Evolutionary conservation across 805 yeast species (phyloP).

Genomic region (Starmerella scarabaei): DNA sequence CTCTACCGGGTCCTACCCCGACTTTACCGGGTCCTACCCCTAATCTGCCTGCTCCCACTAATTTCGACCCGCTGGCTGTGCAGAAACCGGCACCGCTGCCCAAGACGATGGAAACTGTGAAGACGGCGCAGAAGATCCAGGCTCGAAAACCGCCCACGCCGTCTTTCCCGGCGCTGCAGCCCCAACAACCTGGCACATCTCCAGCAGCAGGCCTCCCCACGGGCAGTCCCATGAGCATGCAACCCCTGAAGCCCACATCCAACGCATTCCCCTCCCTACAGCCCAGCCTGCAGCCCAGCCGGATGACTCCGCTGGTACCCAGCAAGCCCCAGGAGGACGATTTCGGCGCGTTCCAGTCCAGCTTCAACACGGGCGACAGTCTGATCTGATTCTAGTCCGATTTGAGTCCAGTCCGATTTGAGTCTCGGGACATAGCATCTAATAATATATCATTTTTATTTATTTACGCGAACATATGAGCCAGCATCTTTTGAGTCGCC

Average conservation of each 20-base stretch:
- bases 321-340: neutral
- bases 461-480: slow-evolving; percentile 43
- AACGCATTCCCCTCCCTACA: neutral
- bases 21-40: neutral
- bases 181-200: too few species aligned
- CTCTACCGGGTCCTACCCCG: neutral
- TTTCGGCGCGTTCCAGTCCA: slow-evolving; percentile 6
- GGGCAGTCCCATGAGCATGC: too few species aligned
- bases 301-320: neutral
- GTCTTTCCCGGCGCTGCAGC: slow-evolving; percentile 8
- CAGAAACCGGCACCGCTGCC: neutral
- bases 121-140: neutral
- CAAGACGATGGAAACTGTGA: neutral
- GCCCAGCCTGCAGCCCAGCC: neutral
- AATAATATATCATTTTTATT: neutral
- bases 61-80: neutral
- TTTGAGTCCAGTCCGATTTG: neutral
- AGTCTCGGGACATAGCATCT: neutral
- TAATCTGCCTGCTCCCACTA: neutral
- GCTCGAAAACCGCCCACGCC: slow-evolving; percentile 1
- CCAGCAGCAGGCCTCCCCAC: too few species aligned
- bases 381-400: slow-evolving; percentile 5
- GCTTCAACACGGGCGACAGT: too few species aligned
- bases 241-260: neutral
- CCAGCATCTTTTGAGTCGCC: slow-evolving; percentile 87